Conservation (phyloP, 345 rosid species). For the Arabis alpina region DNA sequence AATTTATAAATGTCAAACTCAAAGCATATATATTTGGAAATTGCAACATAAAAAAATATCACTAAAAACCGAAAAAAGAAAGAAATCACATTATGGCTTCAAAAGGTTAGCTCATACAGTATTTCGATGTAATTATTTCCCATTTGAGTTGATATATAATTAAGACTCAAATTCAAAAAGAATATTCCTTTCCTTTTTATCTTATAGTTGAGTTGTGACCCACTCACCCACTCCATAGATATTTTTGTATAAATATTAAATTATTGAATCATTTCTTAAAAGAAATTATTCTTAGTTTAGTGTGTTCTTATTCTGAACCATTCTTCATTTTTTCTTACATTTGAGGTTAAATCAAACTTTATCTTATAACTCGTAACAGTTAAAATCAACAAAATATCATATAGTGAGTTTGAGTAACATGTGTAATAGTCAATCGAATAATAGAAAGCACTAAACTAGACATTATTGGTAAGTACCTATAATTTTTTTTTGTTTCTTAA, state of each 20-base stretch:
- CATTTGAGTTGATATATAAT: not conserved
- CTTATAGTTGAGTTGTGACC: slow-evolving; percentile 31
- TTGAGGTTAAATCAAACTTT: no score
- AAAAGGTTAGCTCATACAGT: slow-evolving; percentile 5
- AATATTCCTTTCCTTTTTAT: slow-evolving; percentile 28
- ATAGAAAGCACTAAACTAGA: no score
- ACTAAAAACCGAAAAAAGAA: not conserved
- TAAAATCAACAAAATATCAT: no score
- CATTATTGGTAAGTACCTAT: no score
- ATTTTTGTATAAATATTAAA: not conserved
- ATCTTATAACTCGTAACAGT: no score
- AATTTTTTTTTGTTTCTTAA: no score
- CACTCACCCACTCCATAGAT: slow-evolving; percentile 16
- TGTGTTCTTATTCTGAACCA: no score
- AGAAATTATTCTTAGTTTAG: no score
- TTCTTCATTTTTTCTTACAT: no score
- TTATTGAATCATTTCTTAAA: no score
- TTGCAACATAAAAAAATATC: not conserved
- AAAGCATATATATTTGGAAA: not conserved
- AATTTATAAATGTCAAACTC: not conserved
- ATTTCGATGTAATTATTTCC: not conserved
- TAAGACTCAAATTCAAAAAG: slow-evolving; percentile 5
- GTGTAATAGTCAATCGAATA: no score
- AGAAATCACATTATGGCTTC: not conserved
- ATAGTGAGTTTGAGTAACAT: no score